Percentiles rank a stretch among this genome's conserved stretches.
phyloP scores from a whole-genome alignment of 2,329 filamentous ascomycete species.

The Tolypocladium endophyticum region DNA sequence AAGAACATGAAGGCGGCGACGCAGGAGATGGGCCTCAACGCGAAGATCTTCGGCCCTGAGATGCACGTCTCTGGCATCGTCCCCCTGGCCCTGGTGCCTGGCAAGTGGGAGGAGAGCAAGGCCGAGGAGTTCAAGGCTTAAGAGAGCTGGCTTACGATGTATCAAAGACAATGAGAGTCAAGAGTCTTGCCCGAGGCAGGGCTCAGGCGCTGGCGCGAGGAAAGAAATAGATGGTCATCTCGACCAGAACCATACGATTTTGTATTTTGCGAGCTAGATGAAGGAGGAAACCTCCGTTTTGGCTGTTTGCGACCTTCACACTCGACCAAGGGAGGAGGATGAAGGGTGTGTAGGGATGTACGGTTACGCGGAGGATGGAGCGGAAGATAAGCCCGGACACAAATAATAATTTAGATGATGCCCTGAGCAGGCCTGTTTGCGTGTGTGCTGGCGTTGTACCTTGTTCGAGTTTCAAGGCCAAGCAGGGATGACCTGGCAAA shows the following conservation, averaged over 20 bases:
- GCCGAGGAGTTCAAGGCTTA: constrained; percentile 51
- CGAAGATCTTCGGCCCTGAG: constrained; percentile 58
- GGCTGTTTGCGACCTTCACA: background rate
- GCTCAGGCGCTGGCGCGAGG: background rate
- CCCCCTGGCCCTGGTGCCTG: constrained; percentile 69
- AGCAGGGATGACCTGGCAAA: background rate
- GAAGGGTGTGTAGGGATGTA: background rate
- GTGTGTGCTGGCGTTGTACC: background rate
- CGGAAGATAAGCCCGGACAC: background rate
- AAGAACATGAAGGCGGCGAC: constrained; percentile 99
- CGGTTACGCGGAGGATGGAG: constrained; percentile 1
- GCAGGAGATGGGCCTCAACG: constrained; percentile 74
- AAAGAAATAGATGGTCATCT: constrained; percentile 8
- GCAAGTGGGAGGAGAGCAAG: constrained; percentile 51
- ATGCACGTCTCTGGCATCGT: constrained; percentile 99
- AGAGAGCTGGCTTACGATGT: constrained; percentile 6
- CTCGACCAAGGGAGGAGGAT: constrained; percentile 1
- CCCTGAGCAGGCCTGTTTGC: background rate
- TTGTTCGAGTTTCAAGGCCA: background rate
- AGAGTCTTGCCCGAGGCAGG: background rate
- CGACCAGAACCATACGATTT: constrained; percentile 13
- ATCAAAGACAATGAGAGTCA: background rate
- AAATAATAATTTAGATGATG: background rate
- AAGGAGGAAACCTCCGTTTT: constrained; percentile 6
- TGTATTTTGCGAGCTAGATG: constrained; percentile 25